A percentile compares a stretch with the other conserved stretches of the same genome.
Conservation (phyloP, 2,329 filamentous ascomycete genomes). For the Arthrobotrys entomopaga region DNA sequence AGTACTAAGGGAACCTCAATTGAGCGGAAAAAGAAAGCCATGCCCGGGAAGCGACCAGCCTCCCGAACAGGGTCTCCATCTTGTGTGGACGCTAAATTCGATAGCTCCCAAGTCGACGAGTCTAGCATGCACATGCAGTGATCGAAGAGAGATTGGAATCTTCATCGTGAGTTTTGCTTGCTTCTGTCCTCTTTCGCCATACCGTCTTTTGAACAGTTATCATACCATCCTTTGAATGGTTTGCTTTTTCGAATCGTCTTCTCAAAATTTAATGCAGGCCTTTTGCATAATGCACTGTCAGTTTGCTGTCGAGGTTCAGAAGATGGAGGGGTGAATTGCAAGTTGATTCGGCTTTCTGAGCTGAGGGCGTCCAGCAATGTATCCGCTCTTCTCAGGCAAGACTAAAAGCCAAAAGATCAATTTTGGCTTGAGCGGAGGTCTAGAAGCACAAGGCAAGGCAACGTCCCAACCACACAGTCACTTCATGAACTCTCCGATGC, state of each 20-base stretch:
- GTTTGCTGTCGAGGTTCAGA: constrained; percentile 19
- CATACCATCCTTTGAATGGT: too few species aligned
- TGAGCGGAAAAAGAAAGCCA: constrained; percentile 4
- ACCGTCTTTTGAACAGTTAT: too few species aligned
- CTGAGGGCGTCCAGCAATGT: constrained; percentile 25
- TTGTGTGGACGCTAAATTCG: not conserved
- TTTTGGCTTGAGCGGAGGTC: constrained; percentile 25
- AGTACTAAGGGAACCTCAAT: not conserved
- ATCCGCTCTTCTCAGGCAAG: constrained; percentile 36
- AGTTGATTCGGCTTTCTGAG: constrained; percentile 40
- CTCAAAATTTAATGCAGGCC: constrained; percentile 25
- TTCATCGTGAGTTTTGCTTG: not conserved
- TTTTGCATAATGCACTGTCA: constrained; percentile 46
- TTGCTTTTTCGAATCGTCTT: not conserved
- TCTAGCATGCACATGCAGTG: not conserved
- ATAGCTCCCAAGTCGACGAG: constrained; percentile 28
- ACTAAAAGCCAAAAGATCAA: constrained; percentile 26
- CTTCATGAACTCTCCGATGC: not conserved
- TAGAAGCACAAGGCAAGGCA: constrained; percentile 38
- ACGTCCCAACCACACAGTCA: not conserved
- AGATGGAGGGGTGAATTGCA: constrained; percentile 30
- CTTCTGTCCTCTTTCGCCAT: not conserved
- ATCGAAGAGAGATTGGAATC: not conserved
- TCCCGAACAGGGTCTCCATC: constrained; percentile 4
- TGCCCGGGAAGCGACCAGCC: constrained; percentile 18